Percentiles rank a stretch among this genome's conserved stretches.
These are phyloP conservation scores for Phytophthora hibernalis DNA, from an alignment of 352 stramenopile genomes.

Conservation along the genomic window DNA sequence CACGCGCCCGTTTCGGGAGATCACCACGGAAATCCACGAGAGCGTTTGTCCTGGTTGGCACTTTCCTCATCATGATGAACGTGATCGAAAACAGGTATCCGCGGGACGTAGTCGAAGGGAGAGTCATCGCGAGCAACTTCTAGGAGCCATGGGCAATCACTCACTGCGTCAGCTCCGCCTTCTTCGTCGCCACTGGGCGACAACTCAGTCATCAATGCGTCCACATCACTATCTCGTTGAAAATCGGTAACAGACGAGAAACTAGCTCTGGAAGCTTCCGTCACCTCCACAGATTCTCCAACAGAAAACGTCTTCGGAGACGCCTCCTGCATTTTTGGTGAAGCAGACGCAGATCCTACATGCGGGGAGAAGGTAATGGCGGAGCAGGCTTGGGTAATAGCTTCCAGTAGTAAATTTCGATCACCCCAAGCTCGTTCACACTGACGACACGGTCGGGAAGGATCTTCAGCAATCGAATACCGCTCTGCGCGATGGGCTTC, in stretches of 20 bases:
- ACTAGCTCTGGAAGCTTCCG: conserved; percentile 11
- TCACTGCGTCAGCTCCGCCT: conserved; percentile 14
- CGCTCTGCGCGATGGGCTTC: conserved; percentile 63
- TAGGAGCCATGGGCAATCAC: conserved; percentile 70
- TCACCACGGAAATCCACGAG: conserved; percentile 54
- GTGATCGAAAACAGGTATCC: conserved; percentile 78
- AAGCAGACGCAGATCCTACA: conserved; percentile 14
- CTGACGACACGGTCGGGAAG: conserved; percentile 79
- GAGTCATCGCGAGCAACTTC: conserved; percentile 75
- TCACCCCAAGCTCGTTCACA: conserved; percentile 84
- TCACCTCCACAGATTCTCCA: conserved; percentile 16
- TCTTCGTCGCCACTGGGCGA: conserved; percentile 14
- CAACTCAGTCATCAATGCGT: conserved; percentile 16
- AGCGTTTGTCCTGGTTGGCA: conserved; percentile 4
- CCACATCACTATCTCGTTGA: conserved; percentile 26
- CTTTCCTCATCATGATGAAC: conserved; percentile 31
- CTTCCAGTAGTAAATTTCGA: conserved; percentile 90
- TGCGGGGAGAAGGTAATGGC: conserved; percentile 9
- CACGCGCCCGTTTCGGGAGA: conserved; percentile 78
- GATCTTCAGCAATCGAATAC: conserved; percentile 74
- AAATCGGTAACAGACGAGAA: conserved; percentile 21
- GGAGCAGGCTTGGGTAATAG: conserved; percentile 61
- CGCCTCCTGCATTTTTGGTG: conserved; percentile 18
- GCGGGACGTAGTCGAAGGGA: conserved; percentile 82
- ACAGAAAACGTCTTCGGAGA: conserved; percentile 23